Percentiles rank a stretch among this genome's conserved stretches.
Conservation (phyloP, 495 filamentous ascomycete species). For the Filosporella fistucella region DNA sequence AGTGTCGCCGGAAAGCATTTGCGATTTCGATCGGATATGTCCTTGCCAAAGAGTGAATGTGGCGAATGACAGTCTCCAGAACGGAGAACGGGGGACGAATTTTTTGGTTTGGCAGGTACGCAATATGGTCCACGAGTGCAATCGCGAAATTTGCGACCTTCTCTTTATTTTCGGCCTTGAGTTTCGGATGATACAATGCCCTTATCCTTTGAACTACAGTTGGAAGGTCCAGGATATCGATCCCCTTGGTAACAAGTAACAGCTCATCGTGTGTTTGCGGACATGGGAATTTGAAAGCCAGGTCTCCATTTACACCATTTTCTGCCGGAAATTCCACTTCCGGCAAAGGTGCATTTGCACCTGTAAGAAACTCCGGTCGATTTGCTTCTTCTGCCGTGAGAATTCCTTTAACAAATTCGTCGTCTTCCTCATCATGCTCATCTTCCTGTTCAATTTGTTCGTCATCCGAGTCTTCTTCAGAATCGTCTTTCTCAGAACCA, state of each 20-base stretch:
- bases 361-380: slow-evolving; percentile 37
- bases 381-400: slow-evolving; percentile 46
- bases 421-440: slow-evolving; percentile 56
- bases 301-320: slow-evolving; percentile 26
- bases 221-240: slow-evolving; percentile 60
- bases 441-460: slow-evolving; percentile 46
- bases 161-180: slow-evolving; percentile 76
- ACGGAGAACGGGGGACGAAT: slow-evolving; percentile 50
- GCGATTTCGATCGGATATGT: slow-evolving; percentile 72
- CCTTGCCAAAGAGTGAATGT: slow-evolving; percentile 84
- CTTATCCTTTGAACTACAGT: slow-evolving; percentile 85
- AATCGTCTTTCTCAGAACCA: slow-evolving; percentile 53
- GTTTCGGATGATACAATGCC: slow-evolving; percentile 82
- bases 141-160: slow-evolving; percentile 71
- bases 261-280: slow-evolving; percentile 73
- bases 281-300: slow-evolving; percentile 82
- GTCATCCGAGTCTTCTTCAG: slow-evolving; percentile 41
- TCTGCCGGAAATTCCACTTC: slow-evolving; percentile 11
- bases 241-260: slow-evolving; percentile 53
- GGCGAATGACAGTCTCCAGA: slow-evolving; percentile 65
- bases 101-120: slow-evolving; percentile 33
- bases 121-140: slow-evolving; percentile 74
- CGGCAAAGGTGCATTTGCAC: slow-evolving; percentile 22
- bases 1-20: slow-evolving; percentile 66
- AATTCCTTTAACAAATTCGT: slow-evolving; percentile 65